Evolutionary conservation across 371 early-diverging fungal genomes (phyloP), one percentile per base, ranked within the genome.

Genomic region (Sporodiniella umbellata): DNA sequence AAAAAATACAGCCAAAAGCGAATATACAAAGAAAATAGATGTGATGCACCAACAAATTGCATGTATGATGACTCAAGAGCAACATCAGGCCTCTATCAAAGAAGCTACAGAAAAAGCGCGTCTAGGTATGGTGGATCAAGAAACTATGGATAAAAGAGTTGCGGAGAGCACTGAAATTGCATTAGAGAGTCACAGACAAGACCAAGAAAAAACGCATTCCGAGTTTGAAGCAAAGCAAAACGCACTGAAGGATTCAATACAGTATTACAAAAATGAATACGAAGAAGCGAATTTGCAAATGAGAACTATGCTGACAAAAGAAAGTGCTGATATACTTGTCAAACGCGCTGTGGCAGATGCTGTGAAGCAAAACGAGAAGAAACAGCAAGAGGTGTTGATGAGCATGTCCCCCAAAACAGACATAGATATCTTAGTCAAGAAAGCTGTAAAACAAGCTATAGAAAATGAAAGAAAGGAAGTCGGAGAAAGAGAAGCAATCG

Each of bases 361-460:
- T 4, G 8, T 49, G 33, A 48, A 53, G 25, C 30, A 38, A 14
- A 25, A 42, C 4, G 53, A 60, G 14, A 56, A 48, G 26, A 45
- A 39, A 4, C 56, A 61, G 2, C 12, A 51, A 2, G 56, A 55
- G 14, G 44, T 25, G 2, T 23, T 56, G 14, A 48, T 45, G 4
- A 56, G 44, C 23, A 61, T 56, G 56, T 49, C 56, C 12, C 43
- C 62, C 8, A 52, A 33, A 33, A 53, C 49, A 15, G 56, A 52
- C 15, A 49, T 47, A 10, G 21, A 40, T 8, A 14, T 37, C 12
- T 48, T 61, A 53, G 43, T 42, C 4, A 30, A 56, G 42, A 45
- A 53, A 25, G 56, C 48, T 21, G 53, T 61, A 0, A 33, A 38
- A 3, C 56, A 53, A 28, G 56, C 62, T 7, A 15, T 61, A 5